A percentile compares a stretch with the other conserved stretches of the same genome.
phyloP scores from a whole-genome alignment of 2,329 filamentous ascomycete genomes.

The Colletotrichum sp. region DNA sequence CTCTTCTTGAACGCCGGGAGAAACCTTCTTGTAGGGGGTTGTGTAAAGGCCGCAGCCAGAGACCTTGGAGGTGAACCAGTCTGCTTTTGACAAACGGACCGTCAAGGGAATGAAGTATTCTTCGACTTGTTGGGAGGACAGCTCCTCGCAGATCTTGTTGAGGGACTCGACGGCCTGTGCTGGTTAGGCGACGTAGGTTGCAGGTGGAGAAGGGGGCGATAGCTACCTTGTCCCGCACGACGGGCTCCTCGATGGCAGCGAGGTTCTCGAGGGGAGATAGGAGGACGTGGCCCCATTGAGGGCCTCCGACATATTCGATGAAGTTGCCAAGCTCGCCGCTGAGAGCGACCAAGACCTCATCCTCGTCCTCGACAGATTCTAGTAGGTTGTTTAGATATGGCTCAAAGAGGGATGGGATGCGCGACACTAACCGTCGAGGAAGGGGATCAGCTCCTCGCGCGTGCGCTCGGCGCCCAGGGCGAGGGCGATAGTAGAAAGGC shows the following conservation, averaged over 20 bases:
- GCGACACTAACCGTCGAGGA: constrained; percentile 84
- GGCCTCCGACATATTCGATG: constrained; percentile 95
- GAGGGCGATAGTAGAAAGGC: constrained; percentile 96
- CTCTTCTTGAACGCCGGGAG: constrained; percentile 85
- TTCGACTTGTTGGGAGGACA: constrained; percentile 92
- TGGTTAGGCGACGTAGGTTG: constrained; percentile 16
- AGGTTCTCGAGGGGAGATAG: constrained; percentile 97
- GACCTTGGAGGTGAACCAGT: constrained; percentile 99
- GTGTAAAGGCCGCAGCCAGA: constrained; percentile 96
- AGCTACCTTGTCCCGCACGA: constrained; percentile 93
- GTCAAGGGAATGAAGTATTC: constrained; percentile 97
- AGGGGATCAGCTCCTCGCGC: constrained; percentile 97
- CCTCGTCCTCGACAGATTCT: constrained; percentile 99
- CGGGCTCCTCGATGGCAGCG: constrained; percentile 96
- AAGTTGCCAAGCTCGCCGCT: constrained; percentile 97
- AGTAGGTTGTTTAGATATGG: constrained; percentile 27
- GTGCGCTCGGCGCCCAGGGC: constrained; percentile 95
- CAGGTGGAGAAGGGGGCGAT: constrained; percentile 5
- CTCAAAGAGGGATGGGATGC: constrained; percentile 3
- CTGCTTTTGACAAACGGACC: constrained; percentile 94
- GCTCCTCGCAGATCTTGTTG: constrained; percentile 97
- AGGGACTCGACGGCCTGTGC: constrained; percentile 93
- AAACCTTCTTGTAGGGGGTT: constrained; percentile 90
- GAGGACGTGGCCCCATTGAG: constrained; percentile 93
- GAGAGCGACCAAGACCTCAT: constrained; percentile 95